phyloP scores from a whole-genome alignment of 305 asterid species.

The Fraxinus greggii region DNA sequence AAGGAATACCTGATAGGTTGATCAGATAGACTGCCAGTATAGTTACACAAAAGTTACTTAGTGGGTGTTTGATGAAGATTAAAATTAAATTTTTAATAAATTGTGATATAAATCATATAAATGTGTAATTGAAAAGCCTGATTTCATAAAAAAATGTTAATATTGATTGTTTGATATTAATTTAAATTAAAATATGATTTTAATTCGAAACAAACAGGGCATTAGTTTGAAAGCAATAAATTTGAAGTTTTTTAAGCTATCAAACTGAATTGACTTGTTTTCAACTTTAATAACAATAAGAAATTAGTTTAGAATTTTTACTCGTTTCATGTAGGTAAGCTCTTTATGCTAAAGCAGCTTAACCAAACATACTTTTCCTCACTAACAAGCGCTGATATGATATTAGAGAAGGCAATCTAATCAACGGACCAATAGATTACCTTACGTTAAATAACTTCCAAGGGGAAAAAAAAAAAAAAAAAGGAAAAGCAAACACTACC shows the following conservation, averaged over 20 bases:
- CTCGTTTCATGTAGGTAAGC: background rate
- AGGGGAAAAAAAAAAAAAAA: background rate
- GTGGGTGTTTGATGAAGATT: no score
- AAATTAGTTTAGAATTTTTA: no score
- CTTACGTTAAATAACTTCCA: background rate
- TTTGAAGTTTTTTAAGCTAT: background rate
- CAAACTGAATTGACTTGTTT: background rate
- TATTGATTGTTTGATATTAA: no score
- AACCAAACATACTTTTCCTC: background rate
- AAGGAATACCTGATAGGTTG: background rate
- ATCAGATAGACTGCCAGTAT: background rate
- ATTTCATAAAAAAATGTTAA: no score
- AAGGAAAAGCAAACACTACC: background rate
- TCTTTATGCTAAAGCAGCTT: background rate
- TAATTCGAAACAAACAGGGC: no score
- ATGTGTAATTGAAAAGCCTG: no score
- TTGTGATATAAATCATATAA: no score
- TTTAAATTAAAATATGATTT: no score
- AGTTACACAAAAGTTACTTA: no score
- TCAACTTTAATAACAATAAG: background rate
- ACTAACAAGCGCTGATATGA: background rate
- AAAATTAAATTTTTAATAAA: no score
- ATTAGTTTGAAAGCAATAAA: background rate
- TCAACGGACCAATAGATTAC: background rate
- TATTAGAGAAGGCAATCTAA: background rate